Conservation (phyloP, 176 grass and related monocot species). For the Juncus effusus region DNA sequence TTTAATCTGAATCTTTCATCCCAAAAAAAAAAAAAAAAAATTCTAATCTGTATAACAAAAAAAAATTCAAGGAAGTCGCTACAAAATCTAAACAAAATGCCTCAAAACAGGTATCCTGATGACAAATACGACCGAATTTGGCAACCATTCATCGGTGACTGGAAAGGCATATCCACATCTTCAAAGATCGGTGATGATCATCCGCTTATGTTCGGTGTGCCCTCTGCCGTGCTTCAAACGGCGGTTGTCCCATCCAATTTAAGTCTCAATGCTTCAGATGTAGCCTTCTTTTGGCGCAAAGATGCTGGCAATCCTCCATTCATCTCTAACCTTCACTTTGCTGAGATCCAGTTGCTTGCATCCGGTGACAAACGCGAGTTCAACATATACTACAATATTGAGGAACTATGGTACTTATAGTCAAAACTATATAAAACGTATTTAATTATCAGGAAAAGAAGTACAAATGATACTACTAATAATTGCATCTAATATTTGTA, state of each 20-base stretch:
- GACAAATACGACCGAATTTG: slow-evolving; percentile 24
- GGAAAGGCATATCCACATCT: not conserved
- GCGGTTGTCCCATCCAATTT: slow-evolving; percentile 1
- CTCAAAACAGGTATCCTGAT: slow-evolving; percentile 10
- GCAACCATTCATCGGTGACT: not conserved
- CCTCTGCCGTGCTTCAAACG: slow-evolving; percentile 6
- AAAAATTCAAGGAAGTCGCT: no score
- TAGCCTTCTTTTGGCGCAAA: not conserved
- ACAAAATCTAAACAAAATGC: no score
- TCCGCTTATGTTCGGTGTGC: not conserved
- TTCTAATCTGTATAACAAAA: no score
- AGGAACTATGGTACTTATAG: not conserved
- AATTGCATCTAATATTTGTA: no score
- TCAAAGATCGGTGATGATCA: not conserved
- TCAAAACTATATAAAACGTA: not conserved
- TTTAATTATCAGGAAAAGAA: no score
- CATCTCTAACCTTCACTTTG: slow-evolving; percentile 5
- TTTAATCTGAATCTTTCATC: no score
- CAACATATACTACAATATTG: slow-evolving; percentile 11
- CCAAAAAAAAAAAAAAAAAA: no score
- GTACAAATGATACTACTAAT: no score
- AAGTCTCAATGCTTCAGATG: not conserved
- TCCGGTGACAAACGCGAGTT: slow-evolving; percentile 5
- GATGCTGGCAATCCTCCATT: not conserved
- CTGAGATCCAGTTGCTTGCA: slow-evolving; percentile 10